Conservation (phyloP, 148 eudicot genomes). For the Gaultheria prostrata region DNA sequence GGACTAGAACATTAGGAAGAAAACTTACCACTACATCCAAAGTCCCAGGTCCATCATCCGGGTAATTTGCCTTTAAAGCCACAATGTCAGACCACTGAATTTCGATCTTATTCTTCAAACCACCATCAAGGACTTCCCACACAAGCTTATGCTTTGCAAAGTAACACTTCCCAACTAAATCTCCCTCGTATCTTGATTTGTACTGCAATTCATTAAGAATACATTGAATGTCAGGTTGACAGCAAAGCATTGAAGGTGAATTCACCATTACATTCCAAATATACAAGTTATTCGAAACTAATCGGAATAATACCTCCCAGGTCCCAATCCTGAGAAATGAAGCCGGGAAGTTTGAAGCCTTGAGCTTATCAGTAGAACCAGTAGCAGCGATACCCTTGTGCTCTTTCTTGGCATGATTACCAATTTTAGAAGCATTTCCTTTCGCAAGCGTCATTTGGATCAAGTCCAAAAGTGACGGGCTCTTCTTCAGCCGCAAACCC, state of each 20-base stretch:
- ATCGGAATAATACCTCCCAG: constrained; percentile 68
- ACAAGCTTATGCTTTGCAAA: constrained; percentile 99
- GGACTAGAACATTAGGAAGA: not conserved
- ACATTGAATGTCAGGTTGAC: not conserved
- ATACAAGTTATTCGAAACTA: constrained; percentile 4
- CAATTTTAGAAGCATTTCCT: constrained; percentile 34
- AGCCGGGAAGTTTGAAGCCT: constrained; percentile 89
- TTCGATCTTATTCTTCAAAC: constrained; percentile 93
- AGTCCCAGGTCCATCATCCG: constrained; percentile 85
- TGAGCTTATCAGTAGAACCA: constrained; percentile 56
- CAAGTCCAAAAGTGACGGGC: constrained; percentile 84
- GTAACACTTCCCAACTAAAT: constrained; percentile 92
- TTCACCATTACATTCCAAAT: not conserved
- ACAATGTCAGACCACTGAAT: constrained; percentile 97
- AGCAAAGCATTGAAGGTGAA: not conserved
- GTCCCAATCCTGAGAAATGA: constrained; percentile 69
- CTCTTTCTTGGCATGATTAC: constrained; percentile 33
- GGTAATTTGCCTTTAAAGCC: constrained; percentile 80
- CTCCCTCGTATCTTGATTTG: constrained; percentile 88
- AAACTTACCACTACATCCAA: constrained; percentile 79
- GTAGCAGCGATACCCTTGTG: constrained; percentile 37
- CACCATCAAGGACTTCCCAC: constrained; percentile 98
- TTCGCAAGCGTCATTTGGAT: constrained; percentile 84
- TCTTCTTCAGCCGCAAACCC: constrained; percentile 76
- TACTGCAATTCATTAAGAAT: constrained; percentile 50